Base-by-base conservation (phyloP, 345 rosid genomes). In the Brassica cretica region DNA sequence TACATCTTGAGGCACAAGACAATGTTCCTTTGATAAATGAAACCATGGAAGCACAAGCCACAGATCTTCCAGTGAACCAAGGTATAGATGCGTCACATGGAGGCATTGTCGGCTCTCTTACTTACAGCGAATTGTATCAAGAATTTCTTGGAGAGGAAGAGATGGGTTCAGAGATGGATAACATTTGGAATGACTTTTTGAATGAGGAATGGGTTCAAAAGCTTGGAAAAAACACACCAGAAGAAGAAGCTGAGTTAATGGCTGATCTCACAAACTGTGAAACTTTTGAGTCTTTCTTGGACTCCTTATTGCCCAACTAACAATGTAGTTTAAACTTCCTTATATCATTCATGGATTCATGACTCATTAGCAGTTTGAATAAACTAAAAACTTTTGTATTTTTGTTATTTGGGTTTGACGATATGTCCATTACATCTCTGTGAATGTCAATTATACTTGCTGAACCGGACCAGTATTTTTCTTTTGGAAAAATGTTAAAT, bases 171-270 rank as follows among this genome's bases (percentile, higher is more conserved):
- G 27, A 55, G 4, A 66, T 35, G 53, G 16, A 29, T 63, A 63
- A 33, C 16, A 18, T 63, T 4, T 3, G 39, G 25, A 29, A 49
- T 49, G 72, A 32, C 10, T 12, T 63, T 4, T 11, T 19, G 39
- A 29, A 68, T 49, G 72, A 68, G 24, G 72, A 51, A 49, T 68
- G 41, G 61, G n/a, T 21, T 68, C 24, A 69, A 30, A 1, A n/a
- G 3, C 63, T 59, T 59, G 60, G 15, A 18, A 12, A 11, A 27
- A 16, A 29, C 46, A 75, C 33, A 41, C 30, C 49, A 18, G 67
- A 41, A 16, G 68, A 67, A 67, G 46, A 75, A 58, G 16, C 78
- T 15, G 35, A 12, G 64, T 51, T 30, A 32, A 9, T 5, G 10
- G 64, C 15, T 70, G 8, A n/a, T 5, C 25, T 30, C 18, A 0